Conservation (phyloP, 495 filamentous ascomycete genomes). For the Lophiotrema nucula region DNA sequence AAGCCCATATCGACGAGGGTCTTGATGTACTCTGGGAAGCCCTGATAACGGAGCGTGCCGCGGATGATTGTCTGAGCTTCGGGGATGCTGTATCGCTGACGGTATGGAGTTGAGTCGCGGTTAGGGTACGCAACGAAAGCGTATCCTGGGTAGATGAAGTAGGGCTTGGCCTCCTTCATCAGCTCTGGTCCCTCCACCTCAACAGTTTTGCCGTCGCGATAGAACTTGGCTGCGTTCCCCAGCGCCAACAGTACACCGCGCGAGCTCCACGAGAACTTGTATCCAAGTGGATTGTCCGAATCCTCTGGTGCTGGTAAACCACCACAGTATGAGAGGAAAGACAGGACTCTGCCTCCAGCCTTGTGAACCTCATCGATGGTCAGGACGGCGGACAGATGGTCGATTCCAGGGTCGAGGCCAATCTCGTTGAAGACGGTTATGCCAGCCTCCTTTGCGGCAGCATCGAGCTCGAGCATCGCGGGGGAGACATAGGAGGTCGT, state of each 20-base stretch:
- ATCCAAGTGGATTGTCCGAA: slow-evolving; percentile 89
- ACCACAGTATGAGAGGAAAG: slow-evolving; percentile 86
- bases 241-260: slow-evolving; percentile 86
- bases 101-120: slow-evolving; percentile 82
- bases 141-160: slow-evolving; percentile 84
- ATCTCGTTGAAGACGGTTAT: slow-evolving; percentile 99
- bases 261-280: slow-evolving; percentile 78
- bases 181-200: slow-evolving; percentile 55
- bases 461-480: slow-evolving; percentile 86
- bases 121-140: slow-evolving; percentile 93
- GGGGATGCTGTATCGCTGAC: slow-evolving; percentile 86
- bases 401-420: slow-evolving; percentile 65
- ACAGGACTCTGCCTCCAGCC: slow-evolving; percentile 79
- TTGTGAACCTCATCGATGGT: slow-evolving; percentile 81
- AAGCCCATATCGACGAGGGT: slow-evolving; percentile 84
- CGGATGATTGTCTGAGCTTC: slow-evolving; percentile 72
- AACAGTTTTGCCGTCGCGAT: slow-evolving; percentile 71
- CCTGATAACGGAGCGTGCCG: slow-evolving; percentile 79
- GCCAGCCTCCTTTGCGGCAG: slow-evolving; percentile 79
- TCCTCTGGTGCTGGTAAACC: slow-evolving; percentile 80
- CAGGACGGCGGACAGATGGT: slow-evolving; percentile 86
- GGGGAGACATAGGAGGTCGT: slow-evolving; percentile 94
- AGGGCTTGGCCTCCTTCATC: slow-evolving; percentile 86
- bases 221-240: slow-evolving; percentile 81
- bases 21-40: slow-evolving; percentile 85